Evolutionary conservation across 129 eudicot species (phyloP).

Genomic region (Arctium minus): DNA sequence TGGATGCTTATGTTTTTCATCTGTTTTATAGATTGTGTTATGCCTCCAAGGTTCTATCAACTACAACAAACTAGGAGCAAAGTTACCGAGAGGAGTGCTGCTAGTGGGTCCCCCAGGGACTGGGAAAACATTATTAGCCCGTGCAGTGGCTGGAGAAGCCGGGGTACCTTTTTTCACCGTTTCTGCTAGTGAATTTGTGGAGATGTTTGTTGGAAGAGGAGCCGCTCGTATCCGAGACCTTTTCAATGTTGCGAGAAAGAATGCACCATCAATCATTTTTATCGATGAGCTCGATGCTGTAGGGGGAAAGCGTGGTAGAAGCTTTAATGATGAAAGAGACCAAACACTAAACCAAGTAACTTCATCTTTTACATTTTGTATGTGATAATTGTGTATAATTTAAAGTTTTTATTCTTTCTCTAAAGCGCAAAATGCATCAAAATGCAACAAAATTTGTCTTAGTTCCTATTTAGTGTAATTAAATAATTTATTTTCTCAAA

Average conservation of each 20-base stretch:
- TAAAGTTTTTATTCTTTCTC: background rate
- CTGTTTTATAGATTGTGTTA: conserved; percentile 58
- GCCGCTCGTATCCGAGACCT: conserved; percentile 98
- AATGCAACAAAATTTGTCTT: background rate
- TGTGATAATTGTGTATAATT: background rate
- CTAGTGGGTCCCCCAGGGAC: conserved; percentile 99
- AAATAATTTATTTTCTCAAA: background rate
- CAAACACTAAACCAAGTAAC: conserved; percentile 94
- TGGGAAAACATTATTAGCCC: conserved; percentile 91
- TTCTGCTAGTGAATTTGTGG: conserved; percentile 98
- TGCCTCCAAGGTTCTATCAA: conserved; percentile 90
- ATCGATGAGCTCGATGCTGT: conserved; percentile 99
- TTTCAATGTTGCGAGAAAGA: conserved; percentile 83
- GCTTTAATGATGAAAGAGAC: conserved; percentile 99
- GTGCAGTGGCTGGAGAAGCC: conserved; percentile 99
- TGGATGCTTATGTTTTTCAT: conserved; percentile 4
- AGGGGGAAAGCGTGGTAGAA: conserved; percentile 97
- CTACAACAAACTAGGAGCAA: conserved; percentile 92
- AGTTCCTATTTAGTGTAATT: background rate
- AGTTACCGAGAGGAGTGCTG: conserved; percentile 89
- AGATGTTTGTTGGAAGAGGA: conserved; percentile 98
- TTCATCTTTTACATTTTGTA: background rate
- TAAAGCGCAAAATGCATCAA: background rate
- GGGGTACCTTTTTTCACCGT: conserved; percentile 96
- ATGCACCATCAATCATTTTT: conserved; percentile 86